A percentile compares a stretch with the other conserved stretches of the same genome.
Conservation (phyloP, 345 rosid species). For the Ailanthus altissimus region DNA sequence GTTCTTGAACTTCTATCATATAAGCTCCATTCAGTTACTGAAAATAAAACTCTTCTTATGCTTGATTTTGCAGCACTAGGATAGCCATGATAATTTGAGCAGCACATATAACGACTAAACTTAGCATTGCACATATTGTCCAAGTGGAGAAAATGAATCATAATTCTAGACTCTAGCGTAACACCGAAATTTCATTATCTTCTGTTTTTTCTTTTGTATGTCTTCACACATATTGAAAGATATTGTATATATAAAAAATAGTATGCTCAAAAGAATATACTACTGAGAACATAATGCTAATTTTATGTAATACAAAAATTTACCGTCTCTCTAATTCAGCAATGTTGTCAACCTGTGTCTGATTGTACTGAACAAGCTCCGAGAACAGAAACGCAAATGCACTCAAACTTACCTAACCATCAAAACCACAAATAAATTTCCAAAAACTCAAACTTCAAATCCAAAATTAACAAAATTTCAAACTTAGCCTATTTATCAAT, state of each 20-base stretch:
- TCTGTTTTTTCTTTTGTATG: neutral
- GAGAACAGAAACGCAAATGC: conserved; percentile 57
- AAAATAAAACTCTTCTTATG: neutral
- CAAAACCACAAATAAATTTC: conserved; percentile 3
- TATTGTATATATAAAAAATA: neutral
- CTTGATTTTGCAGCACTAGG: neutral
- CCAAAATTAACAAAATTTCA: neutral
- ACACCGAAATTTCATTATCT: neutral
- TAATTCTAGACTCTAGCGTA: too few relatives aligned
- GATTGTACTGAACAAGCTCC: conserved; percentile 97
- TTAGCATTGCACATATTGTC: neutral
- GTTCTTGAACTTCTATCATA: neutral
- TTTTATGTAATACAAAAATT: neutral
- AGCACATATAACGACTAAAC: neutral
- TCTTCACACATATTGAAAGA: neutral
- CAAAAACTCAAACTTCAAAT: neutral
- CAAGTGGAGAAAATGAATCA: neutral
- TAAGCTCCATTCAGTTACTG: neutral
- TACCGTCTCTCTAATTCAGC: conserved; percentile 94
- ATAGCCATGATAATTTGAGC: neutral
- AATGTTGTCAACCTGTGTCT: conserved; percentile 95
- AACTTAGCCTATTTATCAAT: neutral
- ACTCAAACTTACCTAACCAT: conserved; percentile 58
- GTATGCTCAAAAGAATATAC: neutral
- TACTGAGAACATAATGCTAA: neutral